A percentile compares a stretch with the other conserved stretches of the same genome.
Evolutionary conservation across 139 green algal species (phyloP).

Genomic region (Chlamydomonas sp.): DNA sequence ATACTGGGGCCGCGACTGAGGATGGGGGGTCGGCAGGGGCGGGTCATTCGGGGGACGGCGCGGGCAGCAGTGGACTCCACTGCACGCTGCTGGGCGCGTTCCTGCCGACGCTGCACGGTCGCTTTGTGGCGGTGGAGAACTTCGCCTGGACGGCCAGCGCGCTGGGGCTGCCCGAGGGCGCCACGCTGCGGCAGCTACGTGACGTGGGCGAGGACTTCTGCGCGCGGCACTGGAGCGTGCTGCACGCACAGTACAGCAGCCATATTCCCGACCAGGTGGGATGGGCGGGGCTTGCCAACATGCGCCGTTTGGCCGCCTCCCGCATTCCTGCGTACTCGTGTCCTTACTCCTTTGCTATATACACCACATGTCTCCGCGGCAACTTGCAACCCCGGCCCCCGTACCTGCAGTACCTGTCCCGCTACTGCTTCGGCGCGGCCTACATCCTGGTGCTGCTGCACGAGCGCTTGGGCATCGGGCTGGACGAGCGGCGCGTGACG

Average conservation of each 20-base stretch:
- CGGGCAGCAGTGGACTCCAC: neutral
- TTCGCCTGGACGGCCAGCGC: constrained; percentile 56
- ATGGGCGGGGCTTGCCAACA: neutral
- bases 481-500: constrained; percentile 39
- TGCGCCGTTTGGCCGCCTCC: neutral
- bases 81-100: constrained; percentile 21
- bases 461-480: constrained; percentile 47
- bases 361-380: too few relatives aligned
- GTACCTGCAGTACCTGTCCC: constrained; percentile 42
- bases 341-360: neutral
- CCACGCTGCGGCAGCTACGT: constrained; percentile 48
- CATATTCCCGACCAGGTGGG: constrained; percentile 49
- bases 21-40: too few relatives aligned
- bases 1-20: too few relatives aligned
- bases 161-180: constrained; percentile 25
- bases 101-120: constrained; percentile 14
- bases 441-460: constrained; percentile 61
- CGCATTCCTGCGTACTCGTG: neutral
- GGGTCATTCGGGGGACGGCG: neutral
- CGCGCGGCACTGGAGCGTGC: constrained; percentile 37
- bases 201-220: constrained; percentile 45
- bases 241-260: constrained; percentile 52
- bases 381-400: too few relatives aligned
- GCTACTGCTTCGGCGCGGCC: constrained; percentile 70
- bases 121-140: constrained; percentile 56